phyloP scores from a whole-genome alignment of 176 grass and related monocot species.

The Cenchrus fungigraminus region DNA sequence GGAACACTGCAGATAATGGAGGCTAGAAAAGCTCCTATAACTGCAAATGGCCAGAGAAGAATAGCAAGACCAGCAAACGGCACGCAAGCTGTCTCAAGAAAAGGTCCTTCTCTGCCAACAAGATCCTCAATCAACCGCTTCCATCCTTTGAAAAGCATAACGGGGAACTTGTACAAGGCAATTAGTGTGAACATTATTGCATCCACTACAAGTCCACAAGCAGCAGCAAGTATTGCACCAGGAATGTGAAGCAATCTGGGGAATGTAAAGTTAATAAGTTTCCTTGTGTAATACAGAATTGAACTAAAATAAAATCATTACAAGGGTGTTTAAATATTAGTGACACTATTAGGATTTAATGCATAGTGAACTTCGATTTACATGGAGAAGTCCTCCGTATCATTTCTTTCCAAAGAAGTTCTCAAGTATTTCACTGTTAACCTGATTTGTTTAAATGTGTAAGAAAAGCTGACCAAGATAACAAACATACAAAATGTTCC shows the following conservation, averaged over 20 bases:
- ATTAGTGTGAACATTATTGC: constrained; percentile 68
- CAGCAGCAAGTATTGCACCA: constrained; percentile 55
- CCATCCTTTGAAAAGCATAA: constrained; percentile 99
- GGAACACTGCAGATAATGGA: constrained; percentile 76
- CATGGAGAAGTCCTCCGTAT: not conserved
- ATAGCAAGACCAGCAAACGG: constrained; percentile 95
- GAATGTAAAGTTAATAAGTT: constrained; percentile 32
- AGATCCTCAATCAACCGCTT: constrained; percentile 81
- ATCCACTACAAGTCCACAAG: constrained; percentile 73
- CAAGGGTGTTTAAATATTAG: constrained; percentile 5
- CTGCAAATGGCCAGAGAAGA: constrained; percentile 92
- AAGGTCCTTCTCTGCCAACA: constrained; percentile 88
- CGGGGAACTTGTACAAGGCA: constrained; percentile 78
- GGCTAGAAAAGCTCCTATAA: constrained; percentile 71
- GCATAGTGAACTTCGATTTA: not conserved
- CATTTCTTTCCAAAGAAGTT: not conserved
- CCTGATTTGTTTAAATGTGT: constrained; percentile 1
- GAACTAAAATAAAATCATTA: constrained; percentile 2
- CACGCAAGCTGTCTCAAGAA: constrained; percentile 91
- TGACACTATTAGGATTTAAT: not conserved
- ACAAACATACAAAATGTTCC: constrained; percentile 1
- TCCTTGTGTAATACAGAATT: constrained; percentile 25
- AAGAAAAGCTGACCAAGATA: constrained; percentile 31
- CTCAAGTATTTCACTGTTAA: constrained; percentile 3
- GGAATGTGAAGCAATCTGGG: constrained; percentile 79